Evolutionary conservation across 2,329 filamentous ascomycete species (phyloP), one percentile per base, ranked within the genome.

Genomic region (Chrysoporthe austroafricana): DNA sequence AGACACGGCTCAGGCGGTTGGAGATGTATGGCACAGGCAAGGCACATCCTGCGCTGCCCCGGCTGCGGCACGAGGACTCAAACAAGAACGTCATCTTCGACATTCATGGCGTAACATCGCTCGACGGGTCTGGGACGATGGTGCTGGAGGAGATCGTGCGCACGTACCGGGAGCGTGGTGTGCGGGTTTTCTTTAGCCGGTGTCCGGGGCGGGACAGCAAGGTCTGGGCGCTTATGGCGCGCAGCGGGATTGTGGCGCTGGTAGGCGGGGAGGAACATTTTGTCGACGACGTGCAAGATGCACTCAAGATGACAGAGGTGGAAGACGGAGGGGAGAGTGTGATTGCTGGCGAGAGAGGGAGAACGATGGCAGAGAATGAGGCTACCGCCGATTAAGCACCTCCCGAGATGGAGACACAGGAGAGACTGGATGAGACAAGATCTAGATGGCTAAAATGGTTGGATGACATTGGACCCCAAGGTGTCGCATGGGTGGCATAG

Each of bases 61-160:
- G 92, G 2, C 84, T 97, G 16, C 86, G 94, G 4, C 83, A 86
- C 36, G 86, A 89, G n/a, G 91, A 95, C 69, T 90, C 92, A 74
- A 97, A 97, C 77, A 88, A 89, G 73, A 97, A 97, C 75, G 85
- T 99, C 77, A 94, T 99, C 70, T 98, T 99, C 74, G 96, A 99
- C 76, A 94, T 98, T 8, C 95, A 98, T 73, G 96, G 96, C n/a
- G 96, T 99, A 3, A 97, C 94, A 0, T 91, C 91, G 39, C 89
- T 99, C 73, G 96, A 99, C 76, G 96, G 94, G 6, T 97, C 94
- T 0, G 96, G 95, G 1, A 91, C 93, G 0, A 96, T 98, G 79
- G 95, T 98, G 0, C 83, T 99, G 2, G 86, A 88, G 59, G 96
- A 98, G 79, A 98, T 98, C 72, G 93, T 99, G 18, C 83, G 88